These are phyloP conservation scores for Annulohypoxylon truncatum DNA, from an alignment of 2,329 filamentous ascomycete genomes.

Conservation along the genomic window DNA sequence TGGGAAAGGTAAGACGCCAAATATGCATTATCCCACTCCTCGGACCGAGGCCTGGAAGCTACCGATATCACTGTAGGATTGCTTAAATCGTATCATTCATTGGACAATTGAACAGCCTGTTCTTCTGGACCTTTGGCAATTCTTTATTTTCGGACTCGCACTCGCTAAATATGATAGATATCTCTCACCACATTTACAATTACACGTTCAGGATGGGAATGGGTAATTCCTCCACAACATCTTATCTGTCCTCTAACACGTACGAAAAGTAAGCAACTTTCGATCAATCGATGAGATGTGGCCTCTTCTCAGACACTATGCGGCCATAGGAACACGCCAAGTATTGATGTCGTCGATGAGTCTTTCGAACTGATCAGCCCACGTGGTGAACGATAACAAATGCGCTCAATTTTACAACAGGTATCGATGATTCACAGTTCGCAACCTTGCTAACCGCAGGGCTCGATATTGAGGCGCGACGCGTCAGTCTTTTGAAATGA, in stretches of 20 bases:
- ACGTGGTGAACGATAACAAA: background rate
- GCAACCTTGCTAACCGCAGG: background rate
- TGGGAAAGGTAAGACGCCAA: background rate
- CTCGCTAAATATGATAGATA: slow-evolving; percentile 5
- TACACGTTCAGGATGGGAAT: background rate
- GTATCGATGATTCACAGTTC: background rate
- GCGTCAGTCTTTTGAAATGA: slow-evolving; percentile 7
- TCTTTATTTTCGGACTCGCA: slow-evolving; percentile 7
- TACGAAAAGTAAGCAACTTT: slow-evolving; percentile 11
- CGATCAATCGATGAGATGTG: slow-evolving; percentile 8
- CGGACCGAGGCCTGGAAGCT: slow-evolving; percentile 6
- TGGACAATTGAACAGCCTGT: background rate
- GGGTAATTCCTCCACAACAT: slow-evolving; percentile 2
- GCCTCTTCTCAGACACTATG: background rate
- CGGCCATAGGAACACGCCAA: slow-evolving; percentile 4
- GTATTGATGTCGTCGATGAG: slow-evolving; percentile 7
- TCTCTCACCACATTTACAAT: background rate
- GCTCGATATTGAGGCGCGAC: slow-evolving; percentile 2
- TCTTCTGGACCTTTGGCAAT: background rate
- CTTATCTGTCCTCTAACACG: slow-evolving; percentile 8
- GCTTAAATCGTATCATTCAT: slow-evolving; percentile 11
- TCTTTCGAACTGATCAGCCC: slow-evolving; percentile 2
- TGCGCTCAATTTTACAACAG: background rate
- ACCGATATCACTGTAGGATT: slow-evolving; percentile 1
- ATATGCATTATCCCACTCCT: background rate